These are phyloP conservation scores for Herpetomonas samuelpessoai DNA, from an alignment of 208 protist genomes.

Conservation along the genomic window DNA sequence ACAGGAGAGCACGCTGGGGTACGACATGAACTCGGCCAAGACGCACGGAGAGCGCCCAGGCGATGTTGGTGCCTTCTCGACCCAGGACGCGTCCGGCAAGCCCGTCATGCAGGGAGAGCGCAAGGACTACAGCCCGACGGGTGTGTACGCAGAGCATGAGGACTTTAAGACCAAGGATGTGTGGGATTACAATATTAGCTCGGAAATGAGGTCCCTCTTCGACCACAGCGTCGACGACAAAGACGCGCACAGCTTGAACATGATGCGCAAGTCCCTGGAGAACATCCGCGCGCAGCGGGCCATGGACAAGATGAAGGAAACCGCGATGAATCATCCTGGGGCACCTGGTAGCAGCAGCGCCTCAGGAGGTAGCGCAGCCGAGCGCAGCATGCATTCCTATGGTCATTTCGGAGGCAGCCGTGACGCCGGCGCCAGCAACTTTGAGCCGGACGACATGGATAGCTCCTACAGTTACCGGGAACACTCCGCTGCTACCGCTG, in stretches of 20 bases:
- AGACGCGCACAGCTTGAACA: conserved; percentile 76
- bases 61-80: conserved; percentile 57
- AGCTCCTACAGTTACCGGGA: background rate
- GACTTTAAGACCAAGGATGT: conserved; percentile 83
- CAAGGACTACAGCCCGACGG: conserved; percentile 81
- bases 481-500: background rate
- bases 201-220: conserved; percentile 76
- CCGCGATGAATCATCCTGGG: conserved; percentile 59
- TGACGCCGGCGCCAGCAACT: conserved; percentile 39
- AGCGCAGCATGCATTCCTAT: conserved; percentile 12
- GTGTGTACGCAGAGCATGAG: conserved; percentile 72
- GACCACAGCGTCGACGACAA: conserved; percentile 66
- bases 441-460: conserved; percentile 37
- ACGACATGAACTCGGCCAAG: conserved; percentile 85
- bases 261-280: conserved; percentile 84
- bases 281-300: conserved; percentile 75
- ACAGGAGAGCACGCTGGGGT: conserved; percentile 79
- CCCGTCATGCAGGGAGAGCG: conserved; percentile 68
- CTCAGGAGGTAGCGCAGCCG: conserved; percentile 5
- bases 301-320: conserved; percentile 88
- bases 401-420: conserved; percentile 46
- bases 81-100: conserved; percentile 39
- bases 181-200: conserved; percentile 76
- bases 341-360: conserved; percentile 4
- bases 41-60: conserved; percentile 70